Conservation (phyloP, 176 grass and related monocot species). For the Phyllostachys edulis region DNA sequence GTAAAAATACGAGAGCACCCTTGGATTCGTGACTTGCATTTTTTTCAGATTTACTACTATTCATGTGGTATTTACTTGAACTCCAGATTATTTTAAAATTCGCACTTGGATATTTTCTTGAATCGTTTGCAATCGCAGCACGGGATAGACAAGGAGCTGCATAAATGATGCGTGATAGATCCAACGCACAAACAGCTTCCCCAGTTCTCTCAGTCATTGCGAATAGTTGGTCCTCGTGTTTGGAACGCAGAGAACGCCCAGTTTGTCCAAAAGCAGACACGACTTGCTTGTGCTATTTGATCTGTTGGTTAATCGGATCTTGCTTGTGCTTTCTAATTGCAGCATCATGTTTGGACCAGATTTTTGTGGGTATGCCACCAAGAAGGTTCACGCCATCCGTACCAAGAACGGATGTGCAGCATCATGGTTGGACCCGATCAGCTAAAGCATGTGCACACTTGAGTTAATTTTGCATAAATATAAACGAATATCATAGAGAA, state of each 20-base stretch:
- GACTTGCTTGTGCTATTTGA: not conserved
- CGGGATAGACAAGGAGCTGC: not conserved
- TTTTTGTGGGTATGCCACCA: constrained; percentile 60
- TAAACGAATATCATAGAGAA: no score
- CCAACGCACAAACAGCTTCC: not conserved
- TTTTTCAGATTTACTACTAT: no score
- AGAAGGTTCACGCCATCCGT: constrained; percentile 63
- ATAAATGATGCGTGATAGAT: not conserved
- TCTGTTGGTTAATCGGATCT: not conserved
- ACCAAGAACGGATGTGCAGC: constrained; percentile 25
- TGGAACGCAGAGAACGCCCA: no score
- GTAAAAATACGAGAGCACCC: no score
- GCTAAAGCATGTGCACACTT: constrained; percentile 62
- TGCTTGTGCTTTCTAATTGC: not conserved
- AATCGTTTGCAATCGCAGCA: not conserved
- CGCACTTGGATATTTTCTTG: no score
- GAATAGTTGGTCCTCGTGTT: not conserved
- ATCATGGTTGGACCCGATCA: constrained; percentile 25
- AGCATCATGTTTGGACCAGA: constrained; percentile 78
- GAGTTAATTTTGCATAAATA: no score
- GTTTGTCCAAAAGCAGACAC: no score
- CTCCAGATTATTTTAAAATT: not conserved
- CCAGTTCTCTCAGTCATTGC: no score
- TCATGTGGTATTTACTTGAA: not conserved
- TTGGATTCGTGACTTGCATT: no score